These are phyloP conservation scores for Ministeria vibrans DNA, from an alignment of 78 protist species.

Conservation along the genomic window DNA sequence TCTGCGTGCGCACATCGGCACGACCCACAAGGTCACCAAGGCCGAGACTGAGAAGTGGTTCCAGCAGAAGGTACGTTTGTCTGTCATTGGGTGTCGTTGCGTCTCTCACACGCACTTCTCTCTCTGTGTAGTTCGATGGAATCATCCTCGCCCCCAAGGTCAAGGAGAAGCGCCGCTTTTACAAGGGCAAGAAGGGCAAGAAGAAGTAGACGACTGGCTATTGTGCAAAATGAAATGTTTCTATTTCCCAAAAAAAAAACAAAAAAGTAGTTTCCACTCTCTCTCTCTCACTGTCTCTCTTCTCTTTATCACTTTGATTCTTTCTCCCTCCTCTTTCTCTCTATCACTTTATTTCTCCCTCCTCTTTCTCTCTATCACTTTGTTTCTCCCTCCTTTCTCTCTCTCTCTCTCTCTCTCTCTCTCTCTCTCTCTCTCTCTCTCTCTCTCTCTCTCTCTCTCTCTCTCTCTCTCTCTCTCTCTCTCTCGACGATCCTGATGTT, in stretches of 20 bases:
- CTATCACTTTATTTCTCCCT: background rate
- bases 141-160: background rate
- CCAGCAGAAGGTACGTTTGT: conserved; percentile 49
- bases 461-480: no score
- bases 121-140: background rate
- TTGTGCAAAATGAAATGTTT: background rate
- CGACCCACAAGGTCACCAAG: conserved; percentile 61
- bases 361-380: background rate
- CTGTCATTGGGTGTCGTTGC: background rate
- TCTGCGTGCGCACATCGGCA: conserved; percentile 33
- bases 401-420: background rate
- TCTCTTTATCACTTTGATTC: background rate
- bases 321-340: background rate
- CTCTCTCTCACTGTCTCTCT: background rate
- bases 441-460: no score
- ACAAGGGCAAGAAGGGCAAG: background rate
- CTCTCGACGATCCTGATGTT: no score
- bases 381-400: background rate
- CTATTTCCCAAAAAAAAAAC: background rate
- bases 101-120: background rate
- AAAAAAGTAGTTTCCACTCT: background rate
- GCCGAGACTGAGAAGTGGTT: conserved; percentile 93
- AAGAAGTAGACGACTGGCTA: background rate
- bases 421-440: background rate
- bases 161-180: background rate